These are phyloP conservation scores for Penicillium flavigenum DNA, from an alignment of 495 filamentous ascomycete genomes.

Conservation along the genomic window DNA sequence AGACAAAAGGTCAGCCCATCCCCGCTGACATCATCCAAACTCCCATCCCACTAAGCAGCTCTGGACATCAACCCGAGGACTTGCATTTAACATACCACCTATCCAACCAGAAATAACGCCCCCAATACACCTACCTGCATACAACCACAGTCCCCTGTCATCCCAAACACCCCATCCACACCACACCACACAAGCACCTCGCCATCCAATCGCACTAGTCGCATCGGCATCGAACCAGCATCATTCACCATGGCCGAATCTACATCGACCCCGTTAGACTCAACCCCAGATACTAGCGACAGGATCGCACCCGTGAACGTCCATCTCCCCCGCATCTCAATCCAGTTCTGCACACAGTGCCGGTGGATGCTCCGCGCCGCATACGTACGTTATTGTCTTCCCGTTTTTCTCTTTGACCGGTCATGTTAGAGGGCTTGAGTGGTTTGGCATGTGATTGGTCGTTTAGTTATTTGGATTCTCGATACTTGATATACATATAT, in stretches of 20 bases:
- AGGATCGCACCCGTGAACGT: constrained; percentile 24
- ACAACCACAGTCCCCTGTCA: neutral
- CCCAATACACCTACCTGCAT: too few species aligned
- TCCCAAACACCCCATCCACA: neutral
- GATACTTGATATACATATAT: neutral
- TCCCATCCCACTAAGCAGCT: neutral
- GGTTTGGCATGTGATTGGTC: neutral
- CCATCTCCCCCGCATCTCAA: constrained; percentile 64
- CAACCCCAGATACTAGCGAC: constrained; percentile 10
- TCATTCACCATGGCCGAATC: constrained; percentile 4
- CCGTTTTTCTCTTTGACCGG: constrained; percentile 12
- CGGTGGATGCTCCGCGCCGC: constrained; percentile 90
- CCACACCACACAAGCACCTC: constrained; percentile 21
- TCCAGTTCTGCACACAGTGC: constrained; percentile 80
- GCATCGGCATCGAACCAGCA: neutral
- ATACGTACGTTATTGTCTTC: constrained; percentile 56
- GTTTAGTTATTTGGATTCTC: neutral
- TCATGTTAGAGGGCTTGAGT: neutral
- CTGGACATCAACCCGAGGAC: neutral
- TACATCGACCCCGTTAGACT: constrained; percentile 3
- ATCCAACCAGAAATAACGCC: too few species aligned
- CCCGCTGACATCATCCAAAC: constrained; percentile 42
- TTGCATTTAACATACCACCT: neutral
- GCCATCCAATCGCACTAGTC: constrained; percentile 2
- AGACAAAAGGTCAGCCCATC: constrained; percentile 15